Conservation (phyloP, 768 basidiomycete species). For the Dentipellis fragilis region DNA sequence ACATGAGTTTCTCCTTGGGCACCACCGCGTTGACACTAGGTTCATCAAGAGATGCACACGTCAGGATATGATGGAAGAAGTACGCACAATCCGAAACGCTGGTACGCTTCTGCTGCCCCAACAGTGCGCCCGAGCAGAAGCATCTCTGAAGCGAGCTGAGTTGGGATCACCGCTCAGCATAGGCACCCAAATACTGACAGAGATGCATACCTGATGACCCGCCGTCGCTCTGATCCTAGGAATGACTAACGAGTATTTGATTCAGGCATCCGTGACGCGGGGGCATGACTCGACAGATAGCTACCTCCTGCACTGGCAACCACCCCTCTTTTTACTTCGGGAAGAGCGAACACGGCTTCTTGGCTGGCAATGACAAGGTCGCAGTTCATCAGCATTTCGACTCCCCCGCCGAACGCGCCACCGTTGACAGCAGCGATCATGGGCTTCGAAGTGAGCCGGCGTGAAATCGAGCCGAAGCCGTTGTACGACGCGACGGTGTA, state of each 20-base stretch:
- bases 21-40: conserved; percentile 65
- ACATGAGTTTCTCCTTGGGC: conserved; percentile 40
- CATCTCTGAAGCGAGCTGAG: conserved; percentile 67
- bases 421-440: conserved; percentile 77
- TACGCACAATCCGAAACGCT: conserved; percentile 63
- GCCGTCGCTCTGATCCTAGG: conserved; percentile 54
- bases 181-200: background rate
- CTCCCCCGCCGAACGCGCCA: conserved; percentile 31
- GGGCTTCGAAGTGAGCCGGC: conserved; percentile 57
- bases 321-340: conserved; percentile 74
- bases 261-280: background rate
- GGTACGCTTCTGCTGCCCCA: conserved; percentile 54
- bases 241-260: conserved; percentile 31
- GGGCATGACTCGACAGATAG: conserved; percentile 12
- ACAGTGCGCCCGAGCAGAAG: conserved; percentile 64
- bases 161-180: background rate
- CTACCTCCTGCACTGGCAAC: conserved; percentile 62
- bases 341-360: conserved; percentile 61
- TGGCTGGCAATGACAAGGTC: conserved; percentile 65
- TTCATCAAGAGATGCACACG: conserved; percentile 4
- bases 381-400: conserved; percentile 50
- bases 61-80: conserved; percentile 10
- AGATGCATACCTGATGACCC: conserved; percentile 60
- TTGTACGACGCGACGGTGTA: conserved; percentile 28
- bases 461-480: conserved; percentile 69